Base-by-base conservation (phyloP, 1,284 basidiomycete genomes). In the Ceratobasidium sp. region DNA sequence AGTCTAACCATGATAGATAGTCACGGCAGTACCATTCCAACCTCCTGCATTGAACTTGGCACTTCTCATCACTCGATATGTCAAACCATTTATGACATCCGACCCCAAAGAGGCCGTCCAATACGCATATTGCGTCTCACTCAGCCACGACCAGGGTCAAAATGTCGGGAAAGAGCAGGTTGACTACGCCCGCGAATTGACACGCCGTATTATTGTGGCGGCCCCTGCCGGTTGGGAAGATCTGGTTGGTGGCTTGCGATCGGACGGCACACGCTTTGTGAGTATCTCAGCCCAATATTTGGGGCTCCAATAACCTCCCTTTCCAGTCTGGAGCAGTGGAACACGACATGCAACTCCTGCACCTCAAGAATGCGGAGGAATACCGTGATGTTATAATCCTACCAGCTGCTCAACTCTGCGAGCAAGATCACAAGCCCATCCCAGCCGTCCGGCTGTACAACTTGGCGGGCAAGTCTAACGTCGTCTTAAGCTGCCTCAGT, bases 381-480 rank as follows among this genome's bases (percentile, higher is more conserved):
- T 98, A 93, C 84, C 90, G 96, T 73, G 88, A 89, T 43, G 87
- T 92, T 49, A 94, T 98, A 74, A 92, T 98, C 94, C 96, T 0
- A 86, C 88, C 66, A 86, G 93, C 79, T 91, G 87, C 85, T 74
- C 92, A 87, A 82, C 89, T 90, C 77, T 92, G 90, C 78, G 90
- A 92, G 79, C 66, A 68, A 61, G 86, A 87, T 76, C 82, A 85
- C 64, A 91, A 93, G 37, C 90, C 93, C 54, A 87, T 91, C 5
- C 95, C 98, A 81, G 95, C 96, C 1, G 96, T 99, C 83, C 92
- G 97, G 81, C 85, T 99, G 59, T 98, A 95, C 85, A 97, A 98
- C 83, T 89, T 98, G 46, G 95, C 96, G 0, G 93, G 94, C 48
- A 94, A 98, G 77, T 96, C 96, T 81, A 85, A 90, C 64, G 94